Evolutionary conservation across 768 basidiomycete genomes (phyloP), one percentile per base, ranked within the genome.

Genomic region (Boletus rufocinnamomeus): DNA sequence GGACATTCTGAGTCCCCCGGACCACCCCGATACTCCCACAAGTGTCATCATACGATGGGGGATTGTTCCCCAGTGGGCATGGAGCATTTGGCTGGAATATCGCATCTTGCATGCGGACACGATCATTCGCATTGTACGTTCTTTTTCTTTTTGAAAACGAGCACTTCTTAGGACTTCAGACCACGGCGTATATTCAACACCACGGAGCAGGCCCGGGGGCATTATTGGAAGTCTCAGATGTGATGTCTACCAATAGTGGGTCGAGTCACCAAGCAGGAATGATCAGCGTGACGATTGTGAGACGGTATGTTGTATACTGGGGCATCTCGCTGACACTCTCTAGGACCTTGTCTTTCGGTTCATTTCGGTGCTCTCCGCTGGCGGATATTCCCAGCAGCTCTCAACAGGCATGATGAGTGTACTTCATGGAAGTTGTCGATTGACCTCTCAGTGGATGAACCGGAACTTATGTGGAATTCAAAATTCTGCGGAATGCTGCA

Each of bases 21-120:
- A 59, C 28, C 54, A 63, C 21, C 67, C 80, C 7, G 80, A 84
- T 66, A 56, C 64, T 46, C 70, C 86, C 13, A 79, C 81, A 57
- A 69, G 48, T 7, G 76, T 87, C 23, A 67, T 91, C n/a, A 54
- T 88, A n/a, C 73, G 73, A 59, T 89, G 85, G 83, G 82, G 84
- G 32, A 61, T 76, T 13, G 72, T 80, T 13, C 68, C 87, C 3
- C 78, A 81, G 1, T 90, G 89, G 88, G 77, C 76, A 54, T 92
- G 90, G 88, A 71, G 67, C 13, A 69, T 79, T 8, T 91, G 87
- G 86, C 68, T 73, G 48, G 87, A 89, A 63, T 74, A 75, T 57
- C 78, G 82, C 23, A 67, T 74, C 40, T 75, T 79, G 30, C 71
- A 83, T 37, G 73, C 79, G 2, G 86, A 87, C 53, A 73, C 72